Percentiles rank a stretch among this genome's conserved stretches.
Evolutionary conservation across 2,329 filamentous ascomycete species (phyloP).

Genomic region (Sporothrix curviconia): DNA sequence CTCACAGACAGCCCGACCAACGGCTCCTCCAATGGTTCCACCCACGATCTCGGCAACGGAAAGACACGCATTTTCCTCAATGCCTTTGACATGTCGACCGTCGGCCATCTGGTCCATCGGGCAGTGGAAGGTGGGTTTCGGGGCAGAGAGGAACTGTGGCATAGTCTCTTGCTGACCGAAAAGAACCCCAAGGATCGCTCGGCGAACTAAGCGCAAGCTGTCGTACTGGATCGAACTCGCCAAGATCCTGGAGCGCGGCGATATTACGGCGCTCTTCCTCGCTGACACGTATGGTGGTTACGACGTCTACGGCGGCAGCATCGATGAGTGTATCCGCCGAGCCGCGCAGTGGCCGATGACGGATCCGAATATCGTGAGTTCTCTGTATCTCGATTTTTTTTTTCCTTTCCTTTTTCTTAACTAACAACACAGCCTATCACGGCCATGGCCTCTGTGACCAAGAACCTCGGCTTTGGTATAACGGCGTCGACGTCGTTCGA

Average conservation of each 20-base stretch:
- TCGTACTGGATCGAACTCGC: constrained; percentile 17
- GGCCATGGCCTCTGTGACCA: constrained; percentile 18
- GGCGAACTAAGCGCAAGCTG: constrained; percentile 14
- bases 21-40: no score
- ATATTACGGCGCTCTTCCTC: constrained; percentile 26
- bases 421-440: background rate
- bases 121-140: constrained; percentile 8
- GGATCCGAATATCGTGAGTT: constrained; percentile 51
- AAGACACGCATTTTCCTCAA: constrained; percentile 10
- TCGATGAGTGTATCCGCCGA: constrained; percentile 54
- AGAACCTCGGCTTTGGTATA: constrained; percentile 15
- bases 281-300: constrained; percentile 61
- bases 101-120: constrained; percentile 4
- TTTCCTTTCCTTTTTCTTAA: no score
- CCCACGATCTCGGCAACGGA: constrained; percentile 10
- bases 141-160: background rate
- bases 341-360: constrained; percentile 61
- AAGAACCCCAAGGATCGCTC: constrained; percentile 19
- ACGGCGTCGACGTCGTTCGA: constrained; percentile 13
- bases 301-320: constrained; percentile 53
- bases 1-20: background rate
- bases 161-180: background rate
- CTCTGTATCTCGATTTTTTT: no score
- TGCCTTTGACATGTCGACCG: constrained; percentile 11
- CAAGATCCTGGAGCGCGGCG: constrained; percentile 15